phyloP scores from a whole-genome alignment of 768 basidiomycete genomes.

The Amanita rimosa region DNA sequence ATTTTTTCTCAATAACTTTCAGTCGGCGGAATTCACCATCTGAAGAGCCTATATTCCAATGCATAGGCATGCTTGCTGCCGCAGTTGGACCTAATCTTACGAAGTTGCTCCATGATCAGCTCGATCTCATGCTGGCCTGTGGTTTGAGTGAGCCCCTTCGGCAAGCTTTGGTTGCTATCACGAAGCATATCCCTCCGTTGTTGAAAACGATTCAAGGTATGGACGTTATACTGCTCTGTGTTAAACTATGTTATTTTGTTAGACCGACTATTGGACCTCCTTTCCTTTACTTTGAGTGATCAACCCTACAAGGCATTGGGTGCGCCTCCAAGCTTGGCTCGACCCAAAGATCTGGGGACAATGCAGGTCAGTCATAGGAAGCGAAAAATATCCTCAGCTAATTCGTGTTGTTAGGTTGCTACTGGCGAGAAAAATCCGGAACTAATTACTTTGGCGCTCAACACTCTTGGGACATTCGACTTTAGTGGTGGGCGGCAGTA shows the following conservation, averaged over 20 bases:
- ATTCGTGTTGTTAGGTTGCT: constrained; percentile 20
- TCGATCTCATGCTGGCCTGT: constrained; percentile 93
- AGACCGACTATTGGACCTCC: constrained; percentile 85
- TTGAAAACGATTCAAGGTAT: constrained; percentile 86
- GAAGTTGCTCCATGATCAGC: constrained; percentile 89
- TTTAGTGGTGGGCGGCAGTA: constrained; percentile 59
- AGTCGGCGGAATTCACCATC: constrained; percentile 85
- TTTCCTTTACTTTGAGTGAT: constrained; percentile 73
- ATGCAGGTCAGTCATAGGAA: constrained; percentile 28
- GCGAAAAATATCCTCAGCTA: constrained; percentile 4
- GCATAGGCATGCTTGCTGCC: constrained; percentile 89
- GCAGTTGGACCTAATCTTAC: constrained; percentile 96
- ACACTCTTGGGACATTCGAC: constrained; percentile 84
- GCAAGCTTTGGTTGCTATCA: constrained; percentile 76
- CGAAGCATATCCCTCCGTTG: constrained; percentile 80
- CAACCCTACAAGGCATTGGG: constrained; percentile 84
- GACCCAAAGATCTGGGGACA: constrained; percentile 39
- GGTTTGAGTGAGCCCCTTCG: constrained; percentile 85
- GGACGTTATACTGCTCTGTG: constrained; percentile 1
- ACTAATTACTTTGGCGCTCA: constrained; percentile 70
- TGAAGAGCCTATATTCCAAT: constrained; percentile 95
- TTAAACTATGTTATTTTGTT: neutral
- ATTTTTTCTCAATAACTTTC: neutral
- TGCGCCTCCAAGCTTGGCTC: constrained; percentile 54
- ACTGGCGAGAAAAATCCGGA: constrained; percentile 56